Evolutionary conservation across 768 basidiomycete genomes (phyloP), one percentile per base, ranked within the genome.

Genomic region (Tricholoma terreum): DNA sequence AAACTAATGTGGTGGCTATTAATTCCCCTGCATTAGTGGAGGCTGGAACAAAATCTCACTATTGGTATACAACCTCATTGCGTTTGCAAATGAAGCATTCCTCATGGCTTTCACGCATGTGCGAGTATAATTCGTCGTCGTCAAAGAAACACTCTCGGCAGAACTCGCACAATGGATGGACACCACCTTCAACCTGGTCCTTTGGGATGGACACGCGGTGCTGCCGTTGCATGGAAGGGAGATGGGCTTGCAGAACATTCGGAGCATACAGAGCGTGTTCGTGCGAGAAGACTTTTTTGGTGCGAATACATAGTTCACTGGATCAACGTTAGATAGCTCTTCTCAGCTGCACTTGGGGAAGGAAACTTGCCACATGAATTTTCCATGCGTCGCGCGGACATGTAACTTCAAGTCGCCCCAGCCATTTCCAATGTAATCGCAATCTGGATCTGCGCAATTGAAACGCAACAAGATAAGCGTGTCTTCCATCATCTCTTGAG

Each of bases 11-110:
- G 36, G 52, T 15, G n/a, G 30, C 12, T 46, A 30, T 22, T 27
- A 46, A 27, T 54, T 42, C 4, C 42, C 36, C 58, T 14, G 55
- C 40, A 46, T 33, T n/a, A 31, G 30, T 21, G 9, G 17, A 34
- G 11, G 35, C 24, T 12, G 36, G 5, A 45, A 59, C 6, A 34
- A 15, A 24, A 12, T 81, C 93, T 67, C 65, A 97, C 93, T 97
- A 94, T 73, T 94, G 85, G 70, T 94, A 85, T 61, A 82, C 77
- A 38, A 91, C 63, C 6, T 88, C 93, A 55, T 87, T 82, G 27
- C 89, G 81, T 68, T 92, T 93, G 71, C 97, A 99, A 12, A 99
- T 71, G 63, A 97, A 97, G 69, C 96, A 98, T 66, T 98, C 95
- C 71, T 99, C 96, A 73, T 99, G 96, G 50, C 77, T 79, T 67